Conservation (phyloP, 495 filamentous ascomycete genomes). For the Annulohypoxylon nitens region DNA sequence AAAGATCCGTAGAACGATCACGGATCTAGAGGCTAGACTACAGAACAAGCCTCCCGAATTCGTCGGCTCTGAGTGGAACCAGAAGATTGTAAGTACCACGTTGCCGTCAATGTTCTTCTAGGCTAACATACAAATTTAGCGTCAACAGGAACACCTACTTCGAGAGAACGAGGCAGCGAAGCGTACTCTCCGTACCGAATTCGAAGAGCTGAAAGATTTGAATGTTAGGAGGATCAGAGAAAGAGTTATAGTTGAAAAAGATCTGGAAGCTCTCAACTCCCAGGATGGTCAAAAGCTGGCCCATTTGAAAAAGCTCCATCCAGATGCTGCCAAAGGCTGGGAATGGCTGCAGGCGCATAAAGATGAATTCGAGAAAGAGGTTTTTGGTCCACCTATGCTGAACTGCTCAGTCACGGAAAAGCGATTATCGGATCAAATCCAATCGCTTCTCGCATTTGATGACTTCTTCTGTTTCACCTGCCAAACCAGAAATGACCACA, state of each 20-base stretch:
- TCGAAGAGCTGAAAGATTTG: slow-evolving; percentile 43
- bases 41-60: slow-evolving; percentile 63
- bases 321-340: slow-evolving; percentile 77
- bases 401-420: slow-evolving; percentile 84
- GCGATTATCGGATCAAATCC: slow-evolving; percentile 78
- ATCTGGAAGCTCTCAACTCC: slow-evolving; percentile 75
- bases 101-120: not conserved
- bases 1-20: slow-evolving; percentile 58
- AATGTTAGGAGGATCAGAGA: slow-evolving; percentile 43
- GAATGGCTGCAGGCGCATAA: slow-evolving; percentile 82
- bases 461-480: slow-evolving; percentile 82
- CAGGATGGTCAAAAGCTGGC: slow-evolving; percentile 79
- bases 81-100: slow-evolving; percentile 63
- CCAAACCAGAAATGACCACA: slow-evolving; percentile 79
- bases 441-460: slow-evolving; percentile 71
- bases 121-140: slow-evolving; percentile 45
- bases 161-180: slow-evolving; percentile 60
- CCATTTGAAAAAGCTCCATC: slow-evolving; percentile 68
- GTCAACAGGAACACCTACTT: slow-evolving; percentile 61
- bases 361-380: slow-evolving; percentile 78
- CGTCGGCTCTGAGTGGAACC: slow-evolving; percentile 64
- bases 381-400: slow-evolving; percentile 88
- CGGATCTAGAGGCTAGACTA: slow-evolving; percentile 57
- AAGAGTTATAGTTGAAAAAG: slow-evolving; percentile 54
- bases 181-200: slow-evolving; percentile 52